These are phyloP conservation scores for Hypoxylon sp. DNA, from an alignment of 2,329 filamentous ascomycete genomes.

Conservation along the genomic window DNA sequence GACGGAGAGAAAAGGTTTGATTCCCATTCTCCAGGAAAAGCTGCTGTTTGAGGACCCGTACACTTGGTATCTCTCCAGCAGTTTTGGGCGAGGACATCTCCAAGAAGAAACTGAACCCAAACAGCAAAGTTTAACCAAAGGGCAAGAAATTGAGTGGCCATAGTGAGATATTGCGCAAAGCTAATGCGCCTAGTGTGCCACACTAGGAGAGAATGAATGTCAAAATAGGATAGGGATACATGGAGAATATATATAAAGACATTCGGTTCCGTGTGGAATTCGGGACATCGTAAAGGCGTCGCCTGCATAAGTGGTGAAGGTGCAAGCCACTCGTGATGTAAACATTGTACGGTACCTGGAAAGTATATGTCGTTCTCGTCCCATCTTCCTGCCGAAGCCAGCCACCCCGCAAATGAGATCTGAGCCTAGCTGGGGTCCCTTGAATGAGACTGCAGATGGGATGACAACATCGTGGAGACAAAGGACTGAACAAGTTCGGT, in stretches of 20 bases:
- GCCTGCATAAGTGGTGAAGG: slow-evolving; percentile 18
- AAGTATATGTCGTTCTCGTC: slow-evolving; percentile 18
- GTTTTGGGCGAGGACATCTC: slow-evolving; percentile 41
- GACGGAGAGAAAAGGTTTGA: slow-evolving; percentile 69
- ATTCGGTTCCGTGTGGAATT: slow-evolving; percentile 18
- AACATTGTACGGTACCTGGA: slow-evolving; percentile 14
- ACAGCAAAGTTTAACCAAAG: slow-evolving; percentile 3
- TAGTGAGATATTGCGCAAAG: slow-evolving; percentile 25
- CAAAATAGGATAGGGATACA: slow-evolving; percentile 11
- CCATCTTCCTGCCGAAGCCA: slow-evolving; percentile 34
- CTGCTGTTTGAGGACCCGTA: slow-evolving; percentile 62
- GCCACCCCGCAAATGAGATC: slow-evolving; percentile 16
- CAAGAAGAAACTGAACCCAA: slow-evolving; percentile 27
- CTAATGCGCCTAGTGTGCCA: slow-evolving; percentile 2
- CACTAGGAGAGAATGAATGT: slow-evolving; percentile 1
- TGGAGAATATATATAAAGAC: slow-evolving; percentile 15
- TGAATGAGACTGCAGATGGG: slow-evolving; percentile 20
- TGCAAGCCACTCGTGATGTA: slow-evolving; percentile 27
- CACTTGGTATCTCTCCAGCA: slow-evolving; percentile 72
- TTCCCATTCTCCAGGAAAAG: slow-evolving; percentile 72
- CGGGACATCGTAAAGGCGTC: slow-evolving; percentile 16
- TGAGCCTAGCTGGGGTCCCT: slow-evolving; percentile 13
- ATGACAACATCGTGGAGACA: slow-evolving; percentile 33
- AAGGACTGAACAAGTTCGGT: slow-evolving; percentile 17
- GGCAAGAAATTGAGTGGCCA: slow-evolving; percentile 28